Percentiles rank a stretch among this genome's conserved stretches.
Evolutionary conservation across 495 filamentous ascomycete species (phyloP).

Genomic region (Lophiotrema nucula): DNA sequence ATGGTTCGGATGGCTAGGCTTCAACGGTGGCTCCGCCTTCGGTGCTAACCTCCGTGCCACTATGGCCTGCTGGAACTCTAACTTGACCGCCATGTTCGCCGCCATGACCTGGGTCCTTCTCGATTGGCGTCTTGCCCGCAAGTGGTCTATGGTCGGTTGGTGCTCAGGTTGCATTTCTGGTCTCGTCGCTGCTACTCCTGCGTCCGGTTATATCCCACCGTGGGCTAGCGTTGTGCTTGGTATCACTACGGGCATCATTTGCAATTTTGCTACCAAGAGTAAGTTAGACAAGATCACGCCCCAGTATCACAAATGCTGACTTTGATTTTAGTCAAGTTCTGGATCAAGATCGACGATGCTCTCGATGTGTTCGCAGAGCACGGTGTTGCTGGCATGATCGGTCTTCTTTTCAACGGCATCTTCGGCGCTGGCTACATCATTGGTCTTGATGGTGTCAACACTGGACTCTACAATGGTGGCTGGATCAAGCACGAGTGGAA

Average conservation of each 20-base stretch:
- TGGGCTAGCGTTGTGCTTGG: conserved; percentile 88
- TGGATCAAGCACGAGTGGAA: conserved; percentile 86
- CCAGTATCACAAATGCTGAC: not conserved
- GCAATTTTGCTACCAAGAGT: conserved; percentile 93
- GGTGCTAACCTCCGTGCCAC: conserved; percentile 92
- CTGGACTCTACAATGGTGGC: conserved; percentile 66
- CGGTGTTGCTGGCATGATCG: conserved; percentile 89
- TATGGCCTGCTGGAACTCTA: conserved; percentile 98
- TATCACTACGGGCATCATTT: conserved; percentile 76
- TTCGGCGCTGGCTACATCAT: conserved; percentile 89
- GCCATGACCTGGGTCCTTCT: conserved; percentile 88
- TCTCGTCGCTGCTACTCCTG: conserved; percentile 51
- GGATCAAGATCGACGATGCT: conserved; percentile 89
- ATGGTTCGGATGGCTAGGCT: conserved; percentile 98
- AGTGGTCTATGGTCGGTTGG: conserved; percentile 99
- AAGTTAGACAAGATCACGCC: conserved; percentile 31
- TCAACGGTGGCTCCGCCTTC: conserved; percentile 97
- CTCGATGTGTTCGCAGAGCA: conserved; percentile 99
- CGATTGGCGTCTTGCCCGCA: conserved; percentile 90
- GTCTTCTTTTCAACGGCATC: conserved; percentile 87
- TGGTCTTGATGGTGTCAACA: conserved; percentile 91
- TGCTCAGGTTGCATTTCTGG: conserved; percentile 73
- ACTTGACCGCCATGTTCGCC: conserved; percentile 84
- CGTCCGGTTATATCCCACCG: conserved; percentile 65
- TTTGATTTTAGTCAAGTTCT: conserved; percentile 78